A percentile compares a stretch with the other conserved stretches of the same genome.
Evolutionary conservation across 2,329 filamentous ascomycete genomes (phyloP).

Genomic region (Diaporthe sp.): DNA sequence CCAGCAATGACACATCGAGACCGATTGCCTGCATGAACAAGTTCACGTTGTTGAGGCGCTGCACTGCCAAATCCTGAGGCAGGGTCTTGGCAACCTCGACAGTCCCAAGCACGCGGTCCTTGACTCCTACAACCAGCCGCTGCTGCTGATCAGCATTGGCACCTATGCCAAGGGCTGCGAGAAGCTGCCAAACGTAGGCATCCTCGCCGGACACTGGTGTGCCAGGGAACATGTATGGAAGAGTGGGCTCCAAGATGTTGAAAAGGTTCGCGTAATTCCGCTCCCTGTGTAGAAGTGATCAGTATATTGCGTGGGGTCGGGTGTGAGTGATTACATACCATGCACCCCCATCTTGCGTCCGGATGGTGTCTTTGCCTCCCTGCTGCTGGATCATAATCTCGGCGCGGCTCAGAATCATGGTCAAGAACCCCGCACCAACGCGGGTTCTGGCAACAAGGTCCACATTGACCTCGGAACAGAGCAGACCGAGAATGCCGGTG

Average conservation of each 20-base stretch:
- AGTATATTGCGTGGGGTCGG: constrained; percentile 44
- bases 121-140: constrained; percentile 92
- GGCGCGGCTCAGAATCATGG: constrained; percentile 93
- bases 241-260: constrained; percentile 84
- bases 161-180: constrained; percentile 94
- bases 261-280: constrained; percentile 89
- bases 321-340: constrained; percentile 70
- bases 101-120: constrained; percentile 98
- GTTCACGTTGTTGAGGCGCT: constrained; percentile 92
- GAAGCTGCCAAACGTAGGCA: constrained; percentile 97
- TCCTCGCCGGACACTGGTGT: constrained; percentile 93
- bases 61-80: constrained; percentile 85
- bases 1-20: constrained; percentile 88
- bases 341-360: constrained; percentile 41
- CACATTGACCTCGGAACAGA: constrained; percentile 83
- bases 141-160: constrained; percentile 96
- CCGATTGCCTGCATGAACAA: constrained; percentile 99
- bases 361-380: constrained; percentile 62
- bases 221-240: constrained; percentile 90
- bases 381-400: constrained; percentile 91
- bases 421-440: constrained; percentile 90
- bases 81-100: constrained; percentile 90
- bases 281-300: constrained; percentile 65
- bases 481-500: constrained; percentile 87
- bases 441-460: constrained; percentile 88